phyloP scores from a whole-genome alignment of 345 rosid species.

The Populus davidiana region DNA sequence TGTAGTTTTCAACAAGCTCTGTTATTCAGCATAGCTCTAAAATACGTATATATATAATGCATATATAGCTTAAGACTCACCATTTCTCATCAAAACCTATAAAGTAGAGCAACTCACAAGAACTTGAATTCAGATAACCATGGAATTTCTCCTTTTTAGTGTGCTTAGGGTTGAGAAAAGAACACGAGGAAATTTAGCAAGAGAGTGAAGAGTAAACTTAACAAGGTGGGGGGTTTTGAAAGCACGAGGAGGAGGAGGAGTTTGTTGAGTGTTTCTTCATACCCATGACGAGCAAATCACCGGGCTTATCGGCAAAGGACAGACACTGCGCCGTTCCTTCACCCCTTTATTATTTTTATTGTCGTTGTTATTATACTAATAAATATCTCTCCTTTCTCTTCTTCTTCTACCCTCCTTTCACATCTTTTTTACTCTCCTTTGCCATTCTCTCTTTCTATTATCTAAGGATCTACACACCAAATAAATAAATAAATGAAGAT shows the following conservation, averaged over 20 bases:
- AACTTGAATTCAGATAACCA: not conserved
- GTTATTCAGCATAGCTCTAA: not conserved
- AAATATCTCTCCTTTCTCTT: conserved; percentile 7
- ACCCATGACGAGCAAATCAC: conserved; percentile 34
- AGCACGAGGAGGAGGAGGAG: not conserved
- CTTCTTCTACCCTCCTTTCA: conserved; percentile 14
- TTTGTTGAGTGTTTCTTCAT: conserved; percentile 8
- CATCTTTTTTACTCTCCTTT: not conserved
- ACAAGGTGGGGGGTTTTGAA: not conserved
- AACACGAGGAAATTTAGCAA: not conserved
- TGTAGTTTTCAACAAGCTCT: not conserved
- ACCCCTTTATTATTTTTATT: not conserved
- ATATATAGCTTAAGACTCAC: not conserved
- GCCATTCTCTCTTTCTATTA: not conserved
- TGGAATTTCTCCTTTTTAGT: not conserved
- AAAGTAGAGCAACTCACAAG: not conserved
- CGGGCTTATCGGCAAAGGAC: conserved; percentile 52
- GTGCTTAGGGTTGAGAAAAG: not conserved
- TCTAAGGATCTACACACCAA: not conserved
- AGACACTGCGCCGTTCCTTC: conserved; percentile 40
- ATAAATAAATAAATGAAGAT: too few species aligned
- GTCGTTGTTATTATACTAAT: not conserved
- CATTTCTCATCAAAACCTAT: not conserved
- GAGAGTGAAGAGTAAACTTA: not conserved
- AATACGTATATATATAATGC: not conserved